phyloP scores from a whole-genome alignment of 169 alveolate genomes.

The Cryptosporidium sp. region DNA sequence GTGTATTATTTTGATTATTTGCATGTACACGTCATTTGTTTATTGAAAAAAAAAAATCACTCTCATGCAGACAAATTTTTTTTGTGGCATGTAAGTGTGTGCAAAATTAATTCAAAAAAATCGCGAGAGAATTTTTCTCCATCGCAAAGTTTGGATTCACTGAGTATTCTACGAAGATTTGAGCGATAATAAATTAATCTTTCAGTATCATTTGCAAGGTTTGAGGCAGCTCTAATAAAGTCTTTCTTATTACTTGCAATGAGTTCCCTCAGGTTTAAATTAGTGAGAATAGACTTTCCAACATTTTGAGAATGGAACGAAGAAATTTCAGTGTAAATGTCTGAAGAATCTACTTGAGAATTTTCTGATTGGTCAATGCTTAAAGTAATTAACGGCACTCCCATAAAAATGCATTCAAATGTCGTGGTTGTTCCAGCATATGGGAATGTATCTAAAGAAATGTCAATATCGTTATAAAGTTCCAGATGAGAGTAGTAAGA shows the following conservation, averaged over 20 bases:
- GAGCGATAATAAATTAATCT: constrained; percentile 25
- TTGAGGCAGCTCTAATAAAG: constrained; percentile 59
- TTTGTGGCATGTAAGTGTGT: constrained; percentile 22
- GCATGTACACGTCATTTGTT: not conserved
- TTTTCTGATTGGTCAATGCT: constrained; percentile 30
- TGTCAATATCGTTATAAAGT: constrained; percentile 73
- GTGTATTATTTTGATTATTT: not conserved
- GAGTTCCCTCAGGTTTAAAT: constrained; percentile 71
- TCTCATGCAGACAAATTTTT: not conserved
- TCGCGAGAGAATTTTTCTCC: constrained; percentile 38
- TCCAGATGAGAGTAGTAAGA: constrained; percentile 48
- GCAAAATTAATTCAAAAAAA: not conserved
- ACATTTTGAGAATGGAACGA: constrained; percentile 78
- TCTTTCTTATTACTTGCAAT: constrained; percentile 47
- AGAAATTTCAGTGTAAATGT: constrained; percentile 2
- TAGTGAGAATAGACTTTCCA: constrained; percentile 76
- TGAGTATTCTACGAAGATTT: constrained; percentile 23
- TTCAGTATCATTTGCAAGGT: constrained; percentile 37
- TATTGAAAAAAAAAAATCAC: not conserved
- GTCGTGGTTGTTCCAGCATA: constrained; percentile 86
- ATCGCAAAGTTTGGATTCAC: constrained; percentile 39
- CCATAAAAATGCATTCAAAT: constrained; percentile 83
- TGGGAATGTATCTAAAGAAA: constrained; percentile 83
- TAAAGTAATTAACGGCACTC: constrained; percentile 83
- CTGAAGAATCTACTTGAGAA: not conserved